phyloP scores from a whole-genome alignment of 2,329 filamentous ascomycete genomes.

The Fusarium incarnatum region DNA sequence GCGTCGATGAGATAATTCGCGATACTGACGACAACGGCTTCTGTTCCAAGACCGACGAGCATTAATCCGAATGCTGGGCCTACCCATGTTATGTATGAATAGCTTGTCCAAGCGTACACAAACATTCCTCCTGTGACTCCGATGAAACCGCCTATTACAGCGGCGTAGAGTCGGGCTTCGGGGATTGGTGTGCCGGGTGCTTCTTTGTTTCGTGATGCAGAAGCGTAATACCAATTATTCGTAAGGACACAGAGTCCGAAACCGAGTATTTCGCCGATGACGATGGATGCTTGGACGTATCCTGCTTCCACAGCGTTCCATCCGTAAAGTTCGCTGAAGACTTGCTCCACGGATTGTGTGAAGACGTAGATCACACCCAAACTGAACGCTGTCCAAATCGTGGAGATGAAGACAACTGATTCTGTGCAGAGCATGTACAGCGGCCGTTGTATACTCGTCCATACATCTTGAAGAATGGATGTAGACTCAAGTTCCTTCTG shows the following conservation, averaged over 20 bases:
- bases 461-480: slow-evolving; percentile 12
- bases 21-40: slow-evolving; percentile 29
- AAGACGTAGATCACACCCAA: slow-evolving; percentile 22
- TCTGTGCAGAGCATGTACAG: slow-evolving; percentile 33
- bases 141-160: slow-evolving; percentile 26
- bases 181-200: slow-evolving; percentile 24
- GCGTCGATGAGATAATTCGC: slow-evolving; percentile 33
- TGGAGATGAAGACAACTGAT: slow-evolving; percentile 11
- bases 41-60: slow-evolving; percentile 26
- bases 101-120: slow-evolving; percentile 32
- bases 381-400: slow-evolving; percentile 27
- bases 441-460: slow-evolving; percentile 13
- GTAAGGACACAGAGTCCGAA: slow-evolving; percentile 18
- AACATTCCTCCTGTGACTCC: slow-evolving; percentile 30
- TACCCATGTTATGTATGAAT: slow-evolving; percentile 15
- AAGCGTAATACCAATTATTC: slow-evolving; percentile 33
- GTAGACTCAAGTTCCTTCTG: slow-evolving; percentile 24
- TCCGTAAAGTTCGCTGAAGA: slow-evolving; percentile 14
- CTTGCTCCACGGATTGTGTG: slow-evolving; percentile 27
- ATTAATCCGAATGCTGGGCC: slow-evolving; percentile 20
- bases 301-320: slow-evolving; percentile 23
- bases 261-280: slow-evolving; percentile 25
- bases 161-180: slow-evolving; percentile 29
- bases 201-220: slow-evolving; percentile 26
- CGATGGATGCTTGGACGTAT: slow-evolving; percentile 25